Conservation (phyloP, 495 filamentous ascomycete genomes). For the Hyphodiscus hymeniophilus region DNA sequence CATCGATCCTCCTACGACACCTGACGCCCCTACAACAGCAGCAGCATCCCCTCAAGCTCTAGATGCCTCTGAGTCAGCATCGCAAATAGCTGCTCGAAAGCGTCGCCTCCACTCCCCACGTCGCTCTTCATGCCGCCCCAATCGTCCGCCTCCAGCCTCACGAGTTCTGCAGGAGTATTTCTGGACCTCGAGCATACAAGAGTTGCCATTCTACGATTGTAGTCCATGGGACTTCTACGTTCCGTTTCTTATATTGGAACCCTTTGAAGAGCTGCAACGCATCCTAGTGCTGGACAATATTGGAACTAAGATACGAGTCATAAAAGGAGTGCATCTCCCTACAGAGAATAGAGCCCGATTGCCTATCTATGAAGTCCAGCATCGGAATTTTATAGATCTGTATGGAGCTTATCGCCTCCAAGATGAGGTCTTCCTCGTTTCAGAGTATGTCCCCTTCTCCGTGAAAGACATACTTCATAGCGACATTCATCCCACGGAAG, state of each 20-base stretch:
- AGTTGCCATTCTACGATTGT: constrained; percentile 7
- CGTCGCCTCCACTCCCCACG: too few species aligned
- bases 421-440: constrained; percentile 5
- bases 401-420: neutral
- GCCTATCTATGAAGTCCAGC: constrained; percentile 9
- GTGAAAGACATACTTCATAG: constrained; percentile 6
- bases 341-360: neutral
- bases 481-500: constrained; percentile 6
- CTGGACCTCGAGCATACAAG: constrained; percentile 4
- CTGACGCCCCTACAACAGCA: too few species aligned
- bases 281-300: constrained; percentile 8
- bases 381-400: constrained; percentile 7
- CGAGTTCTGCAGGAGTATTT: constrained; percentile 4
- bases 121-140: too few species aligned
- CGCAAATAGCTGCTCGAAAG: too few species aligned
- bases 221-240: constrained; percentile 14
- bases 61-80: too few species aligned
- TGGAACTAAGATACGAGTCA: constrained; percentile 1
- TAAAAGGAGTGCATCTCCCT: constrained; percentile 4
- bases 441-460: constrained; percentile 10
- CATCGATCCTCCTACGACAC: too few species aligned
- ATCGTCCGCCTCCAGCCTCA: neutral
- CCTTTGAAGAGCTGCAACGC: too few species aligned
- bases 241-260: constrained; percentile 5
- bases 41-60: too few species aligned